phyloP scores from a whole-genome alignment of 768 basidiomycete genomes.

The Mycena rosella region DNA sequence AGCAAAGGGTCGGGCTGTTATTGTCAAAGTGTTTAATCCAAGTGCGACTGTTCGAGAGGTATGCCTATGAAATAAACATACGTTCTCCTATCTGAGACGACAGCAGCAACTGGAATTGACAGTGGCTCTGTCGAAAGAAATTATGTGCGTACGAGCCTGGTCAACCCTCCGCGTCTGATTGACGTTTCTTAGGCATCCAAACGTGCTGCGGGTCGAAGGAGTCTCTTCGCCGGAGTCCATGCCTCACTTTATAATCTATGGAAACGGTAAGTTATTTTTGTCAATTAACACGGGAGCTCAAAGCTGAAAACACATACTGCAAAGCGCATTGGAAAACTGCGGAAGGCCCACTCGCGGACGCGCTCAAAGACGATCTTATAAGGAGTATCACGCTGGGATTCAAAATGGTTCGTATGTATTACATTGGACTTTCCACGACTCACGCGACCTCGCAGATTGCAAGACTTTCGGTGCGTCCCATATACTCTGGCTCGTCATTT shows the following conservation, averaged over 20 bases:
- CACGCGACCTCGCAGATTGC: not conserved
- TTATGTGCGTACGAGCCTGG: not conserved
- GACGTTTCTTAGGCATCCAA: not conserved
- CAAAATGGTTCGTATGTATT: not conserved
- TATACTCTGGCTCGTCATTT: too few species aligned
- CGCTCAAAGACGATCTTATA: not conserved
- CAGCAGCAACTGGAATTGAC: not conserved
- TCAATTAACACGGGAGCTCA: not conserved
- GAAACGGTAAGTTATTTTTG: not conserved
- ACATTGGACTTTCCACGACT: not conserved
- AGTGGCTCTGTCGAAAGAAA: not conserved
- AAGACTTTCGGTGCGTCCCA: not conserved
- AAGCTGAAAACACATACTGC: not conserved
- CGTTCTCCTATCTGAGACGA: not conserved
- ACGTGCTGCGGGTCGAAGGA: conserved; percentile 6
- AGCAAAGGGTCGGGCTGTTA: not conserved
- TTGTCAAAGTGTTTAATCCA: conserved; percentile 2
- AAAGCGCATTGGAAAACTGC: conserved; percentile 12
- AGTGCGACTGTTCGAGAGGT: not conserved
- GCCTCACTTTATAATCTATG: not conserved
- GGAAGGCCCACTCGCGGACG: conserved; percentile 12
- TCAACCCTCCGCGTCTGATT: not conserved
- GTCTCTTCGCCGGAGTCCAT: not conserved
- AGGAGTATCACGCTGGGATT: conserved; percentile 9
- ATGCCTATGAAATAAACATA: not conserved